Conservation (phyloP, 176 grass and related monocot genomes). For the Panicum miliaceum region DNA sequence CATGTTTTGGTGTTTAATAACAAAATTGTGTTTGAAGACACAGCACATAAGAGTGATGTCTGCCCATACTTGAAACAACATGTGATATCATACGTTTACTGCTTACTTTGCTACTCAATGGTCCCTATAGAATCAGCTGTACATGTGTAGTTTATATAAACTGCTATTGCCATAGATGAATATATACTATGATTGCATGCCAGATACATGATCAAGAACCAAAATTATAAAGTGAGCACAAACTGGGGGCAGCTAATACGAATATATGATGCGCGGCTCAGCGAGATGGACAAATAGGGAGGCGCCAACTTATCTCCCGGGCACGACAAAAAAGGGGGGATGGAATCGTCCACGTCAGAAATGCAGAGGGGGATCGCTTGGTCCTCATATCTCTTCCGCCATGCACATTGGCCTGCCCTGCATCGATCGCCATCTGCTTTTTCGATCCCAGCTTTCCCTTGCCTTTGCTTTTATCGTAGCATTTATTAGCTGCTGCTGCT, state of each 20-base stretch:
- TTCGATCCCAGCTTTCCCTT: not conserved
- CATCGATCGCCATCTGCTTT: not conserved
- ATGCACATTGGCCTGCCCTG: not conserved
- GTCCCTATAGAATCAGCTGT: not conserved
- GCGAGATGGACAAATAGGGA: not conserved
- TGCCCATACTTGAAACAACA: not conserved
- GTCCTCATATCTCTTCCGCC: slow-evolving; percentile 4
- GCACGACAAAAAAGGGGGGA: not conserved
- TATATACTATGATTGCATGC: not conserved
- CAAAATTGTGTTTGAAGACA: no score
- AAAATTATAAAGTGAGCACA: not conserved
- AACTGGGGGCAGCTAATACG: not conserved
- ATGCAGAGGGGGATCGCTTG: not conserved
- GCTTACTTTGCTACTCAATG: not conserved
- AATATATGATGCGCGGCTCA: slow-evolving; percentile 1
- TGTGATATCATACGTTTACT: not conserved
- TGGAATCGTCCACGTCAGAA: not conserved
- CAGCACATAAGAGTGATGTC: not conserved
- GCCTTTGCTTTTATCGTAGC: not conserved
- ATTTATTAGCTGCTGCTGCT: not conserved
- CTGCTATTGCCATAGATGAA: not conserved
- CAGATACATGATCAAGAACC: not conserved
- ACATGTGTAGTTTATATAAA: not conserved
- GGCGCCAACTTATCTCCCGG: not conserved
- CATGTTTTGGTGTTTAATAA: no score